These are phyloP conservation scores for Colletotrichum karsti DNA, from an alignment of 2,329 filamentous ascomycete species.

Conservation along the genomic window DNA sequence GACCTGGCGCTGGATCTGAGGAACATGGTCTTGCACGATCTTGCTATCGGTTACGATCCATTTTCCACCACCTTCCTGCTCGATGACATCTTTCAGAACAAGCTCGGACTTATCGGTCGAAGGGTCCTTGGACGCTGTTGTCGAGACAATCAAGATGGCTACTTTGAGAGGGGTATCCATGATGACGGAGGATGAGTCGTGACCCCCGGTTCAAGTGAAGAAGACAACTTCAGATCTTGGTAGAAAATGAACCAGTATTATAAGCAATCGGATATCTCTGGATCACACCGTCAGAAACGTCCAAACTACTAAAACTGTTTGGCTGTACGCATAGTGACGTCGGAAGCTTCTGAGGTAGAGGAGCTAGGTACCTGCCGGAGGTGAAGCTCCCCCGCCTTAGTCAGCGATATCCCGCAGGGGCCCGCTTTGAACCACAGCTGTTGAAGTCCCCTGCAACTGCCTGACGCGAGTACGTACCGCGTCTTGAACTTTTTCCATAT, in stretches of 20 bases:
- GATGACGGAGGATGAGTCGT: not conserved
- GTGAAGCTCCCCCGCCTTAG: constrained; percentile 22
- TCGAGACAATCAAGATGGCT: constrained; percentile 88
- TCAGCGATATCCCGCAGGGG: not conserved
- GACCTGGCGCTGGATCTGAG: constrained; percentile 79
- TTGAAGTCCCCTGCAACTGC: not conserved
- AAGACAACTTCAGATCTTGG: too few species aligned
- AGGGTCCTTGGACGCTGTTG: constrained; percentile 84
- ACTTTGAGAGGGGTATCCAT: constrained; percentile 67
- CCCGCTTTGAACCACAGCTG: not conserved
- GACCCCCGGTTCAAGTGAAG: not conserved
- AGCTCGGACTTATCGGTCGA: constrained; percentile 79
- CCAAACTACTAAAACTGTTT: not conserved
- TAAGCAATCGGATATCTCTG: not conserved
- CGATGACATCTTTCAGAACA: constrained; percentile 74
- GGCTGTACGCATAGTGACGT: constrained; percentile 10
- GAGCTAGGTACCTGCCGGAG: not conserved
- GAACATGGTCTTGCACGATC: constrained; percentile 82
- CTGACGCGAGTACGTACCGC: not conserved
- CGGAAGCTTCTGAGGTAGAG: constrained; percentile 4
- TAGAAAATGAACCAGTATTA: not conserved
- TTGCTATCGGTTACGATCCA: constrained; percentile 76
- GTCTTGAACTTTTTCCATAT: constrained; percentile 21
- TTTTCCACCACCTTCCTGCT: constrained; percentile 69
- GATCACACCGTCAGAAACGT: not conserved